phyloP scores from a whole-genome alignment of 1,284 basidiomycete genomes.

The Ceratorhiza oryzae-sativae region DNA sequence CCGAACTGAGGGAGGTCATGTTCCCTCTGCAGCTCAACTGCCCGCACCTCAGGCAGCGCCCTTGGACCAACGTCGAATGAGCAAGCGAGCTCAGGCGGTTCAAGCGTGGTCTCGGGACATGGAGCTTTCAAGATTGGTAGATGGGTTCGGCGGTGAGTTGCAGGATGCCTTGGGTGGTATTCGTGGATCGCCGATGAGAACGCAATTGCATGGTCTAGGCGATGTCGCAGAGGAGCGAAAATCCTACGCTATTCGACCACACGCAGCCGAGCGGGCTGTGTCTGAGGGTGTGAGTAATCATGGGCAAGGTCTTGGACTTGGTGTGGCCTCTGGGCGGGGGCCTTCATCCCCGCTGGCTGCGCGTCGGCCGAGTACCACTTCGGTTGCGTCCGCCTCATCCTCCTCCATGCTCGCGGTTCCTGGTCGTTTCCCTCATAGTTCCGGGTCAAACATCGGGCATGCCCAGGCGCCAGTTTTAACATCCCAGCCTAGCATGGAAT shows the following conservation, averaged over 20 bases:
- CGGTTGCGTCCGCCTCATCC: slow-evolving; percentile 5
- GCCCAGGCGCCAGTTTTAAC: background rate
- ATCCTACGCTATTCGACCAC: slow-evolving; percentile 11
- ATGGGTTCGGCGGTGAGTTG: slow-evolving; percentile 28
- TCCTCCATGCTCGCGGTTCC: slow-evolving; percentile 30
- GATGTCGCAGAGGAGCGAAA: background rate
- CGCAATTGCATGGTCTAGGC: background rate
- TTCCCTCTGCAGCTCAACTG: background rate
- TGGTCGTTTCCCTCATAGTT: background rate
- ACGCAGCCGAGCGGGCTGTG: background rate
- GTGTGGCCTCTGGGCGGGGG: background rate
- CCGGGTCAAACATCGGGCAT: background rate
- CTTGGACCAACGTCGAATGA: slow-evolving; percentile 24
- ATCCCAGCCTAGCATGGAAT: slow-evolving; percentile 28
- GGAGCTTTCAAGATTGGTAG: slow-evolving; percentile 17
- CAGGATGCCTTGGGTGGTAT: slow-evolving; percentile 23
- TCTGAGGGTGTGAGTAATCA: background rate
- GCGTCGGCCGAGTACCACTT: slow-evolving; percentile 15
- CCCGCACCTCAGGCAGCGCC: background rate
- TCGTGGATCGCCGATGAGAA: background rate
- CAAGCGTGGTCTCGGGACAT: slow-evolving; percentile 18
- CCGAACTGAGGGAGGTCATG: slow-evolving; percentile 21
- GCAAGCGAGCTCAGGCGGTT: slow-evolving; percentile 23
- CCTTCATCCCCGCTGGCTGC: slow-evolving; percentile 15
- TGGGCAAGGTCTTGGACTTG: background rate